Percentiles rank a stretch among this genome's conserved stretches.
These are phyloP conservation scores for Candida tropicalis DNA, from an alignment of 1,139 yeast genomes.

Conservation along the genomic window DNA sequence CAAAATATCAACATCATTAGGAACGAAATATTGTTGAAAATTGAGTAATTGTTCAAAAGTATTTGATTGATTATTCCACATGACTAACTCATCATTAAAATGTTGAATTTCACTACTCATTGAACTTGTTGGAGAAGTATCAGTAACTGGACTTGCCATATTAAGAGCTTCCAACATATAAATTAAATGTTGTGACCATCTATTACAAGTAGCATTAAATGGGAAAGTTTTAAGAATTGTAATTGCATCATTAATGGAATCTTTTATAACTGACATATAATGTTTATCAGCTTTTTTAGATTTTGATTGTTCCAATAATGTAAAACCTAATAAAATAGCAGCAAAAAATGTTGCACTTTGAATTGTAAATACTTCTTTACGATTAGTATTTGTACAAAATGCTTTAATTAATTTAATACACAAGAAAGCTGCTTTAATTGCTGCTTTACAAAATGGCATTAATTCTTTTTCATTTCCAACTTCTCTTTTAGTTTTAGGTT, in stretches of 20 bases:
- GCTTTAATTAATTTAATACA: constrained; percentile 17
- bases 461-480: constrained; percentile 15
- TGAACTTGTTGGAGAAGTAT: constrained; percentile 6
- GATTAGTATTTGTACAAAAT: constrained; percentile 12
- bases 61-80: constrained; percentile 16
- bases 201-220: constrained; percentile 16
- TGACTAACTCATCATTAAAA: constrained; percentile 17
- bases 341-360: constrained; percentile 17
- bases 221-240: constrained; percentile 13
- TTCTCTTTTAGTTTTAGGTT: constrained; percentile 14
- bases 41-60: constrained; percentile 17
- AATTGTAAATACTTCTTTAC: constrained; percentile 18
- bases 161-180: constrained; percentile 17
- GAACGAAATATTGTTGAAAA: constrained; percentile 17
- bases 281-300: constrained; percentile 16
- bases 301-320: constrained; percentile 16
- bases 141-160: not conserved
- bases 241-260: constrained; percentile 16
- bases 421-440: constrained; percentile 21
- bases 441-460: constrained; percentile 19
- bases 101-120: constrained; percentile 12
- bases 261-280: constrained; percentile 17
- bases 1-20: constrained; percentile 15
- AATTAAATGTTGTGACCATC: constrained; percentile 17
- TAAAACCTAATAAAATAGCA: constrained; percentile 16